These are phyloP conservation scores for Tuber borchii DNA, from an alignment of 495 filamentous ascomycete species.

Conservation along the genomic window DNA sequence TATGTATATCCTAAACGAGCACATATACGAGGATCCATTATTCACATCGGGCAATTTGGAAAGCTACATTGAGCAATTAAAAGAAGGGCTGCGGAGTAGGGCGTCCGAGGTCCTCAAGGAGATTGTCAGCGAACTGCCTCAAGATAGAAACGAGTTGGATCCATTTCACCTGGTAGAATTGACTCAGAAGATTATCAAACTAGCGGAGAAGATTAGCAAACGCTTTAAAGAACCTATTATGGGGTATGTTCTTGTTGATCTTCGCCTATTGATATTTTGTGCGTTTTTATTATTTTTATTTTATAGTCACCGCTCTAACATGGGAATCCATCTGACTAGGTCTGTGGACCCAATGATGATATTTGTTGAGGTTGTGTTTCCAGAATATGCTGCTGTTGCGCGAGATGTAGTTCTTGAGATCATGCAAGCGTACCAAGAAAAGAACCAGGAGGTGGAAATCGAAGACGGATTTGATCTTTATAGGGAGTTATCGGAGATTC, in stretches of 20 bases:
- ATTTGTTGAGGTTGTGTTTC: constrained; percentile 74
- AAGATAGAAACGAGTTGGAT: constrained; percentile 66
- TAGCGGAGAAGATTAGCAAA: constrained; percentile 81
- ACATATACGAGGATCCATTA: constrained; percentile 69
- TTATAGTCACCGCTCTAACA: constrained; percentile 11
- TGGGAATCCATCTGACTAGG: constrained; percentile 5
- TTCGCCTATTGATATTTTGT: not conserved
- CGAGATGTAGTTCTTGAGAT: constrained; percentile 74
- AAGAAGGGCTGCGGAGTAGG: constrained; percentile 63
- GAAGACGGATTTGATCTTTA: constrained; percentile 94
- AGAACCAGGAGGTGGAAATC: constrained; percentile 68
- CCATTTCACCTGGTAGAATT: constrained; percentile 81
- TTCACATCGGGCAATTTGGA: constrained; percentile 66
- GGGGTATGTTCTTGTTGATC: constrained; percentile 51
- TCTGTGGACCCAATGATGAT: constrained; percentile 71
- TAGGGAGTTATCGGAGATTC: constrained; percentile 73
- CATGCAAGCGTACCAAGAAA: constrained; percentile 59
- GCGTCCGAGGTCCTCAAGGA: constrained; percentile 62
- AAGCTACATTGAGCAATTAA: constrained; percentile 61
- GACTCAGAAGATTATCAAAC: constrained; percentile 72
- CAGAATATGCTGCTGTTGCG: constrained; percentile 81
- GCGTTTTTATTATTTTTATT: not conserved
- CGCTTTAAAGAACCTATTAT: constrained; percentile 62
- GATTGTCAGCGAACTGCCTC: constrained; percentile 57
- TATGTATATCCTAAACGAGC: constrained; percentile 74